Evolutionary conservation across 352 stramenopile genomes (phyloP).

Genomic region (Pythium pyrilobum): DNA sequence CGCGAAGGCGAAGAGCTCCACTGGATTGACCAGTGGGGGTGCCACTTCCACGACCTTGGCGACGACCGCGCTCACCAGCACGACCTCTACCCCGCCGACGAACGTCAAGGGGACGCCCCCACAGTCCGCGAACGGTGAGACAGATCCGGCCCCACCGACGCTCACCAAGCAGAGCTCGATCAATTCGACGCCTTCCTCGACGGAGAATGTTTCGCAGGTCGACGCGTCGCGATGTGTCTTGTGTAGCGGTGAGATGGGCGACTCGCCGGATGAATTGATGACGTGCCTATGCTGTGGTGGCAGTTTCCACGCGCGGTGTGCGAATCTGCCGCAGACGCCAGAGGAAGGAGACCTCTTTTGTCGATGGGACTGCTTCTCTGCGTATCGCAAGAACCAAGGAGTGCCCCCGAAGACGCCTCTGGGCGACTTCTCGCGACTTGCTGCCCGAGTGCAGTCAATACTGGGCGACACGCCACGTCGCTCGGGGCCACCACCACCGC

Average conservation of each 20-base stretch:
- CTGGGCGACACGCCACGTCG: constrained; percentile 7
- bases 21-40: too few relatives aligned
- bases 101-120: too few relatives aligned
- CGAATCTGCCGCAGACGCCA: constrained; percentile 51
- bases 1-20: background rate
- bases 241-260: constrained; percentile 1
- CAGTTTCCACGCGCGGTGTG: constrained; percentile 61
- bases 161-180: background rate
- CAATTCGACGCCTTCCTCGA: constrained; percentile 5
- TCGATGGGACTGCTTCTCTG: constrained; percentile 51
- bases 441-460: constrained; percentile 13
- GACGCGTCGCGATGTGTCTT: constrained; percentile 10
- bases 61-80: background rate
- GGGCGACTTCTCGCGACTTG: constrained; percentile 15
- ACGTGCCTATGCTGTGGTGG: constrained; percentile 44
- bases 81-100: background rate
- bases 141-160: background rate
- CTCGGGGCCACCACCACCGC: background rate
- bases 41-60: too few relatives aligned
- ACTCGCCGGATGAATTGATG: constrained; percentile 28
- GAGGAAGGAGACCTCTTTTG: constrained; percentile 70
- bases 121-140: background rate
- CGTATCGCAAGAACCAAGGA: constrained; percentile 33
- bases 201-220: constrained; percentile 3
- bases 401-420: constrained; percentile 7